Base-by-base conservation (phyloP, 1,284 basidiomycete species). In the Neonothopanus nambi region DNA sequence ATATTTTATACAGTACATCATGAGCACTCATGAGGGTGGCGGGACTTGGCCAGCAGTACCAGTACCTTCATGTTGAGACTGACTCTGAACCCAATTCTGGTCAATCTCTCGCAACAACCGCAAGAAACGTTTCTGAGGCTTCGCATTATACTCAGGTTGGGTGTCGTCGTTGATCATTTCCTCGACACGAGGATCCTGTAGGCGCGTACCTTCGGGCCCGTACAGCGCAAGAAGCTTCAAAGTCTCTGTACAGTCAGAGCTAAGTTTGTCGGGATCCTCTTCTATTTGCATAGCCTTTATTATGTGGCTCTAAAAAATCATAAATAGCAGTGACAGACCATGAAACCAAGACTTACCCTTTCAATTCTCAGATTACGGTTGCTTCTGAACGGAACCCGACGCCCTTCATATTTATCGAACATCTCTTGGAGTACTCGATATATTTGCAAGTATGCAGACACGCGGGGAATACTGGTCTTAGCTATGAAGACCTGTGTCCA, bases 151-250 rank as follows among this genome's bases (percentile, higher is more conserved):
- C 15, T 56, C 63, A 7, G 76, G 75, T 40, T 60, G 63, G 3
- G 59, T 65, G 7, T 65, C 65, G 59, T 83, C 79, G 18, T 78
- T 66, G 46, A 82, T 66, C 68, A 84, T 75, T 21, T 71, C 73
- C 13, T 78, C 61, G 18, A 85, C 78, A 20, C 74, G 69, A 37
- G 71, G 58, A 59, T 87, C 79, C 62, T 78, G 73, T 48, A 65
- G 70, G 42, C 77, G 73, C 24, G 65, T 66, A 6, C 85, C 85
- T 9, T 74, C 67, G 30, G 76, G 73, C 2, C 87, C 87, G 60
- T 89, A 89, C 51, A 79, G 64, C 18, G 63, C 62, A 41, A 84
- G 66, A 30, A 88, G 74, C 7, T 56, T 53, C 44, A 84, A 64
- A 6, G 77, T 81, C 59, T 84, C 82, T 15, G 70, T 67, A 62